These are phyloP conservation scores for Craspedostauros australis DNA, from an alignment of 108 stramenopile species.

Conservation along the genomic window DNA sequence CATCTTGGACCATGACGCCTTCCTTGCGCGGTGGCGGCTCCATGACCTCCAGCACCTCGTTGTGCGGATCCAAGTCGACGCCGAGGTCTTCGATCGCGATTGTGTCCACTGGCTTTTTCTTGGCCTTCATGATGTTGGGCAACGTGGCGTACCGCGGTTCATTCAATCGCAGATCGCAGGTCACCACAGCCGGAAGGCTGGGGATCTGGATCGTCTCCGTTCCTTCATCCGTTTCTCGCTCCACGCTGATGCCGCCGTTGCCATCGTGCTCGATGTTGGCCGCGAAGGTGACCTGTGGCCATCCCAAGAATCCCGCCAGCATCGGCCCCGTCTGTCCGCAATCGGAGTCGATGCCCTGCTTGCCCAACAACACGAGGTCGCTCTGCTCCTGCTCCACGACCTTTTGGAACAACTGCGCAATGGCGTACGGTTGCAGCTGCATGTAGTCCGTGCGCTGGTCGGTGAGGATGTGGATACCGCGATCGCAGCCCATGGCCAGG, in stretches of 20 bases:
- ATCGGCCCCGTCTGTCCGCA: constrained; percentile 86
- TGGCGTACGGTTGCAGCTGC: constrained; percentile 94
- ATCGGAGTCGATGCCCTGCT: constrained; percentile 98
- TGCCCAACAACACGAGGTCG: constrained; percentile 93
- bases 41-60: constrained; percentile 83
- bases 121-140: constrained; percentile 99
- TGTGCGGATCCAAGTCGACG: constrained; percentile 75
- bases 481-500: constrained; percentile 84
- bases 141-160: constrained; percentile 98
- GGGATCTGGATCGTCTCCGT: constrained; percentile 72
- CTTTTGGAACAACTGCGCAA: constrained; percentile 73
- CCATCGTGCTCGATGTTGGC: constrained; percentile 72
- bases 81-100: constrained; percentile 80
- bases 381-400: constrained; percentile 82
- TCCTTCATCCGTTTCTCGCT: constrained; percentile 96
- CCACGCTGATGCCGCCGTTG: constrained; percentile 67
- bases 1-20: constrained; percentile 89
- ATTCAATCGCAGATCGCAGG: constrained; percentile 97
- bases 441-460: constrained; percentile 91
- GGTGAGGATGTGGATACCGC: constrained; percentile 92
- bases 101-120: constrained; percentile 96
- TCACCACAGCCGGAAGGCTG: constrained; percentile 88
- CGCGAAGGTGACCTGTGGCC: constrained; percentile 97
- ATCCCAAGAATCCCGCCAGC: constrained; percentile 92
- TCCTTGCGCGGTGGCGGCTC: constrained; percentile 93